Evolutionary conservation across 129 eudicot species (phyloP).

Genomic region (Erigeron canadensis): DNA sequence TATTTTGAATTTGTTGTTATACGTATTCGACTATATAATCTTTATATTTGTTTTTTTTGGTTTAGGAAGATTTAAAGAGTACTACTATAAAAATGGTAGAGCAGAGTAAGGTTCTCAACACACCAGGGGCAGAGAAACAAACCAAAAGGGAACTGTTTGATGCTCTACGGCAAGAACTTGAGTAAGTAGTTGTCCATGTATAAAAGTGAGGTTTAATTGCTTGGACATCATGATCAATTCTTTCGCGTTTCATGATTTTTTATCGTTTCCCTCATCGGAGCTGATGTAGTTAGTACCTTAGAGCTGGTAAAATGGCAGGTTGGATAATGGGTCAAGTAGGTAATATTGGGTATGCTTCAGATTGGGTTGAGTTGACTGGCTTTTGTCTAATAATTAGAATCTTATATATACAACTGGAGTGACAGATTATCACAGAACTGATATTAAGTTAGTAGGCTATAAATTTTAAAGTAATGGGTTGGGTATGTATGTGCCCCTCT

Average conservation of each 20-base stretch:
- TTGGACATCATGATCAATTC: conserved; percentile 3
- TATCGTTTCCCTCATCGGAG: not conserved
- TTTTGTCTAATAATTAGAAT: not conserved
- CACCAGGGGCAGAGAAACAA: conserved; percentile 97
- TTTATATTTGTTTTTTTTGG: conserved; percentile 6
- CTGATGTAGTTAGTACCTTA: not conserved
- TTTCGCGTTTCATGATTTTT: not conserved
- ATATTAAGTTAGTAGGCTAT: not conserved
- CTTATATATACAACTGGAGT: not conserved
- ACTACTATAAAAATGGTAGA: conserved; percentile 91
- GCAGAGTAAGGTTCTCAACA: conserved; percentile 92
- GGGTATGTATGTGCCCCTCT: not conserved
- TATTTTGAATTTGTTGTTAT: not conserved
- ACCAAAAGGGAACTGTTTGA: conserved; percentile 93
- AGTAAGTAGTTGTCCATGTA: conserved; percentile 42
- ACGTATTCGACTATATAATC: not conserved
- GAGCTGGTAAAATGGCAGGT: not conserved
- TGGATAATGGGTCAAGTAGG: not conserved
- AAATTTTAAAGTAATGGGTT: not conserved
- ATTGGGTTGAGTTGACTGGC: not conserved
- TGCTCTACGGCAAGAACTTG: conserved; percentile 93
- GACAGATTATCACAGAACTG: not conserved
- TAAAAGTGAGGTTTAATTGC: not conserved
- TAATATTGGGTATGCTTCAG: not conserved
- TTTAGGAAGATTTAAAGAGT: conserved; percentile 87